Evolutionary conservation across 495 filamentous ascomycete species (phyloP).

Genomic region (Penicillium egyptiacum): DNA sequence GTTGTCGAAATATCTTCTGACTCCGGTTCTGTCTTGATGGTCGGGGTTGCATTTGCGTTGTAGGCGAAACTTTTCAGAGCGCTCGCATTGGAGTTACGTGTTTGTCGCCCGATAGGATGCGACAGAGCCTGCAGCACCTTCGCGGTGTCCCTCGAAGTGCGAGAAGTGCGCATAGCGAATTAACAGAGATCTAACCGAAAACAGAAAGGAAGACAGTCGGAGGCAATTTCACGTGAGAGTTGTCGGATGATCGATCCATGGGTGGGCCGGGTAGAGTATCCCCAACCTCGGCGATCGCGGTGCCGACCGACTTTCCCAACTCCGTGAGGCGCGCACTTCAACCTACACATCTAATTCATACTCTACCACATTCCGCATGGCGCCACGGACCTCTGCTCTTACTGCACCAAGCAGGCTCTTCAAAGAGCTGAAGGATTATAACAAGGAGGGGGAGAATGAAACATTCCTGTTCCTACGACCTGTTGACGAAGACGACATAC

Average conservation of each 20-base stretch:
- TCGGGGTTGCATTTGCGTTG: conserved; percentile 15
- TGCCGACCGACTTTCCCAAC: conserved; percentile 3
- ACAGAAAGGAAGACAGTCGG: background rate
- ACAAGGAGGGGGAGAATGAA: conserved; percentile 51
- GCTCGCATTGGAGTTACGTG: conserved; percentile 33
- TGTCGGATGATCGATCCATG: conserved; percentile 2
- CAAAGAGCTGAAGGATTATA: conserved; percentile 63
- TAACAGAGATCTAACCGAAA: background rate
- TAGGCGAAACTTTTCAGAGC: conserved; percentile 36
- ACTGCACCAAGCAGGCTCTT: no score
- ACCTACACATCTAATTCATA: background rate
- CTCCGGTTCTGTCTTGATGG: conserved; percentile 21
- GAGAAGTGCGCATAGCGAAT: conserved; percentile 59
- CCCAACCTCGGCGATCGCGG: conserved; percentile 13
- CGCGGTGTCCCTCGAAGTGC: conserved; percentile 57
- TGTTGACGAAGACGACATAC: conserved; percentile 64
- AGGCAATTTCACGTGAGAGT: conserved; percentile 27
- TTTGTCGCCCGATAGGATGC: conserved; percentile 40
- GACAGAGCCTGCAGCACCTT: conserved; percentile 51
- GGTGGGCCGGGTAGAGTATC: conserved; percentile 8
- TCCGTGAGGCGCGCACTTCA: background rate
- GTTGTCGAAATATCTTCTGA: conserved; percentile 11
- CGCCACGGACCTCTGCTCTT: no score
- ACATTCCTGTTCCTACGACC: conserved; percentile 64
- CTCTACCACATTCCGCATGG: conserved; percentile 18